Percentiles rank a stretch among this genome's conserved stretches.
Conservation (phyloP, 768 basidiomycete genomes). For the Collybiopsis confluens region DNA sequence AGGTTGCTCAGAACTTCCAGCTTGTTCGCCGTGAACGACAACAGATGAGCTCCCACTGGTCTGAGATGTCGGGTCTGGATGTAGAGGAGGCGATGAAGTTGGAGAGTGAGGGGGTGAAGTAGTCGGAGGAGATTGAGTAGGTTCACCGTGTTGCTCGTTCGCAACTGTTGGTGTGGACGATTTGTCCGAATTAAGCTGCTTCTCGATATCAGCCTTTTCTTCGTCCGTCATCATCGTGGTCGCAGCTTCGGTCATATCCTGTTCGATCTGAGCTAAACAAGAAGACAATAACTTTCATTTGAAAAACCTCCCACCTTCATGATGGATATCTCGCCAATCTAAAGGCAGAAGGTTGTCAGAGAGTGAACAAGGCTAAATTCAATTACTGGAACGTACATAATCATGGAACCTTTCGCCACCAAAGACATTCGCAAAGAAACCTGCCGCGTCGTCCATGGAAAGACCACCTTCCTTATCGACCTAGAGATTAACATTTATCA, state of each 20-base stretch:
- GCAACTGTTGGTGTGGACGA: slow-evolving; percentile 18
- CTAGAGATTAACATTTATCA: slow-evolving; percentile 24
- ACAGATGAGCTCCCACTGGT: slow-evolving; percentile 11
- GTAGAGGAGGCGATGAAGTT: background rate
- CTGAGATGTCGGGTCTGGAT: slow-evolving; percentile 15
- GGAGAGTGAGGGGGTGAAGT: slow-evolving; percentile 1
- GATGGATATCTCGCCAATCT: slow-evolving; percentile 96
- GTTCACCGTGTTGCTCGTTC: slow-evolving; percentile 12
- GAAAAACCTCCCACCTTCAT: slow-evolving; percentile 54
- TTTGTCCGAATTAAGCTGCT: slow-evolving; percentile 49
- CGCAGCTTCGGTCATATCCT: slow-evolving; percentile 78
- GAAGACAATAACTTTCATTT: no score
- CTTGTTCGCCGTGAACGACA: slow-evolving; percentile 18
- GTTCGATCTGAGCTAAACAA: no score
- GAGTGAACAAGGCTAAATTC: background rate
- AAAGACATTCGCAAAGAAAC: slow-evolving; percentile 94
- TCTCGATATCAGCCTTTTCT: slow-evolving; percentile 84
- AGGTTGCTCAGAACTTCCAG: slow-evolving; percentile 9
- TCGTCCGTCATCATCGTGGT: slow-evolving; percentile 89
- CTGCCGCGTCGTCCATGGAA: slow-evolving; percentile 87
- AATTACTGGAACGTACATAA: slow-evolving; percentile 56
- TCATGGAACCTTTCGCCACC: slow-evolving; percentile 90
- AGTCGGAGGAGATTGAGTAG: slow-evolving; percentile 5
- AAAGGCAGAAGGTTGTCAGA: background rate
- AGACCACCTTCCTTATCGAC: slow-evolving; percentile 74